These are phyloP conservation scores for Endogone sp. DNA, from an alignment of 192 early-diverging fungal genomes.

Conservation along the genomic window DNA sequence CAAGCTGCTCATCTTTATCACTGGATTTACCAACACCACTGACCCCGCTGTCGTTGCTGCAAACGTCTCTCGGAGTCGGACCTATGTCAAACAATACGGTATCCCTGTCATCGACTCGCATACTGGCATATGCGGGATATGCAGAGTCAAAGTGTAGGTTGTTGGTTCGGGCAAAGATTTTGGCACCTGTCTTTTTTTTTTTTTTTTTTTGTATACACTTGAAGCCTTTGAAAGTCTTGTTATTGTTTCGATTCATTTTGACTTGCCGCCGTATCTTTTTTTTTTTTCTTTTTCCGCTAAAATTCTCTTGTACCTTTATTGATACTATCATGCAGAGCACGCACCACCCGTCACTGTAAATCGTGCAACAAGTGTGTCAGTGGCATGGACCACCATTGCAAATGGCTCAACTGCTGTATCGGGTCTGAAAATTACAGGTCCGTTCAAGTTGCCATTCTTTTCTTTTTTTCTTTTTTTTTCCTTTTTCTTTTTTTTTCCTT, in stretches of 20 bases:
- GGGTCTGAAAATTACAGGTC: constrained; percentile 31
- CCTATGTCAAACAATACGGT: constrained; percentile 24
- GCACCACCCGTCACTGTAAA: constrained; percentile 30
- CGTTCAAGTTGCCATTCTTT: neutral
- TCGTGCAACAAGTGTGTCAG: constrained; percentile 36
- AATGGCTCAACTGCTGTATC: constrained; percentile 34
- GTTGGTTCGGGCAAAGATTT: neutral
- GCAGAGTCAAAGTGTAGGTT: constrained; percentile 36
- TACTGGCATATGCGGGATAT: constrained; percentile 28
- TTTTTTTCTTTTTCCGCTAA: too few species aligned
- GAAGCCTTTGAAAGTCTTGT: too few species aligned
- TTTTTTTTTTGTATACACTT: too few species aligned
- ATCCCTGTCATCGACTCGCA: constrained; percentile 27
- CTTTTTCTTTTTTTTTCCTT: too few species aligned
- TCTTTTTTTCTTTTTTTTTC: neutral
- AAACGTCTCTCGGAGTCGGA: constrained; percentile 16
- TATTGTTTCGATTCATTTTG: too few species aligned
- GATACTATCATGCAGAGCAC: too few species aligned
- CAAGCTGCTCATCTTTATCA: constrained; percentile 22
- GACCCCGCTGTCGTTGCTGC: constrained; percentile 14
- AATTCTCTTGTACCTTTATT: too few species aligned
- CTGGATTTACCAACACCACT: constrained; percentile 21
- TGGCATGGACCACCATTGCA: constrained; percentile 36
- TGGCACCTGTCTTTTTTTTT: too few species aligned
- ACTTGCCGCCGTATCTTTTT: too few species aligned